These are phyloP conservation scores for Bonnemaisonia californica DNA, from an alignment of 31 red algal genomes.

Conservation along the genomic window DNA sequence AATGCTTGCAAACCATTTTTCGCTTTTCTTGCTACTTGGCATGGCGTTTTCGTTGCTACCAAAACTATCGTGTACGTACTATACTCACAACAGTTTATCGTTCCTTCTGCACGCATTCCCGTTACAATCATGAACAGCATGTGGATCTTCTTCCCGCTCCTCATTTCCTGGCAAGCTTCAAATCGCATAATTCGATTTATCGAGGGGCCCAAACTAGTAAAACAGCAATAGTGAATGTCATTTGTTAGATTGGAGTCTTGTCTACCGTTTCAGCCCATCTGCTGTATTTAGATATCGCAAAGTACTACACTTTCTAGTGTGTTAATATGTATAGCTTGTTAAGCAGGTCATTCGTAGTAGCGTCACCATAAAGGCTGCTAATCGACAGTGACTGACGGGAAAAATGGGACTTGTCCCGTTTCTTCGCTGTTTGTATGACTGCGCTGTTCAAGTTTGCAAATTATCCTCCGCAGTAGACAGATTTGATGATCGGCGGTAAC, in stretches of 20 bases:
- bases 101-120: neutral
- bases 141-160: neutral
- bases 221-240: neutral
- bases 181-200: neutral
- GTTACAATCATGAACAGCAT: neutral
- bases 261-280: too few species aligned
- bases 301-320: too few species aligned
- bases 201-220: neutral
- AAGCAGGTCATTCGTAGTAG: too few species aligned
- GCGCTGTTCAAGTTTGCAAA: neutral
- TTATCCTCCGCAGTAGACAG: too few species aligned
- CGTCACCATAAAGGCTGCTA: too few species aligned
- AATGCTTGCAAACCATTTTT: neutral
- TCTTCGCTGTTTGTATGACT: too few species aligned
- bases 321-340: too few species aligned
- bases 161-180: neutral
- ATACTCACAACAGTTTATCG: slow-evolving; percentile 9
- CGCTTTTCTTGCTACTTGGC: slow-evolving; percentile 4
- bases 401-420: too few species aligned
- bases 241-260: too few species aligned
- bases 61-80: neutral
- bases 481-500: slow-evolving; percentile 34
- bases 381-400: too few species aligned
- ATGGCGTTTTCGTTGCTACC: neutral
- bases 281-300: too few species aligned